Base-by-base conservation (phyloP, 306 rosid species). In the Vigna nakashimae region DNA sequence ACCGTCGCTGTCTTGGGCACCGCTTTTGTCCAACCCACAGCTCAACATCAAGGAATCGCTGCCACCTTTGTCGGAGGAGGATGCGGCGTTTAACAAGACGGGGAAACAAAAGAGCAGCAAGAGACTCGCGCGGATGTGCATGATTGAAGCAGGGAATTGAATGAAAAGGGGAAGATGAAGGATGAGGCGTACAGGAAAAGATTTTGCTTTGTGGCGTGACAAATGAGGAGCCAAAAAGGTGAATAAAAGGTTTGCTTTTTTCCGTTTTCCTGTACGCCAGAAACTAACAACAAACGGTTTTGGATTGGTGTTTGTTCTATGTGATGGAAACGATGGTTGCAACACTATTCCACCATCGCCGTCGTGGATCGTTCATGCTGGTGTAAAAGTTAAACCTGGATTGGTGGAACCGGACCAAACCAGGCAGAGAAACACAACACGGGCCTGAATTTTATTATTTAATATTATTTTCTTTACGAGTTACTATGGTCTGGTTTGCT, bases 1-100 rank as follows among this genome's bases (percentile, higher is more conserved):
- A 43, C 91, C 89, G 40, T 88, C 80, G 3, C 40, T 26, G 52
- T 88, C 91, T 62, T 72, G 81, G 12, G 85, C 89, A 22, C 88
- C 89, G 0, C 55, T 79, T 4, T 63, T 72, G 3, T 58, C 79
- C 9, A 81, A 18, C 1, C 87, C 91, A 30, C 86, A 84, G 0
- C 90, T 82, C 49, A 85, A 49, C 38, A 80, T n/a, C 34, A 83
- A 46, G 16, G 85, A 38, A 7, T 67, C 69, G 5, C 13, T 6
- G 3, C 16, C 13, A 11, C 38, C 57, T 2, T 28, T 9, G 24
- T 9, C 36, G 13, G 80, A 72, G 13, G 80, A 72, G 22, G 36
- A 38, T 14, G 22, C 13, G 17, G 81, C 51, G 43, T 77, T 82
- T 74, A 77, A 71, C 60, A 60, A 18, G 30, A 68, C 28, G 3